Evolutionary conservation across 805 yeast species (phyloP).

Genomic region (Nakazawaea ishiwadae): DNA sequence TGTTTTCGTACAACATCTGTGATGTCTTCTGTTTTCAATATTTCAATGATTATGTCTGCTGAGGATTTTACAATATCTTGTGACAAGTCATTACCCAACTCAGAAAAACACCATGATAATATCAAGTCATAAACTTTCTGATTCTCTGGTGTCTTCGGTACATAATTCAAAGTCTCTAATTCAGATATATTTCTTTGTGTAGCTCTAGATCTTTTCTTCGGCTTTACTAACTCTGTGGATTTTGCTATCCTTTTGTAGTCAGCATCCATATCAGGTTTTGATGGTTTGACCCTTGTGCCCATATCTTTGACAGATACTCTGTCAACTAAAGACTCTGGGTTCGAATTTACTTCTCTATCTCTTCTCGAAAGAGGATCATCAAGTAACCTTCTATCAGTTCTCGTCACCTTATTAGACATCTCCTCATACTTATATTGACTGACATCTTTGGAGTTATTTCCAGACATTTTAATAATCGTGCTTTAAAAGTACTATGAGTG

Average conservation of each 20-base stretch:
- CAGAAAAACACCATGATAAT: constrained; percentile 51
- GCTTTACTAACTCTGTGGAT: too few species aligned
- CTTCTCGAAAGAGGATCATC: constrained; percentile 33
- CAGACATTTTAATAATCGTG: not conserved
- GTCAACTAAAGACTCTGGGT: constrained; percentile 72
- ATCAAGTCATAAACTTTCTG: constrained; percentile 48
- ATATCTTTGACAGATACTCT: constrained; percentile 62
- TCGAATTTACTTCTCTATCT: constrained; percentile 45
- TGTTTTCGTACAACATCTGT: constrained; percentile 40
- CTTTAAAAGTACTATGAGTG: too few species aligned
- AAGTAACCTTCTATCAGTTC: constrained; percentile 49
- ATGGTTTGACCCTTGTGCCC: too few species aligned
- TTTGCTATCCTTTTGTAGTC: too few species aligned
- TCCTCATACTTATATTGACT: constrained; percentile 54
- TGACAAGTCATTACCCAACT: constrained; percentile 67
- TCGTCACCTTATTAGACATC: constrained; percentile 73
- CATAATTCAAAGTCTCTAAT: constrained; percentile 51
- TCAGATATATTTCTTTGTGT: constrained; percentile 19
- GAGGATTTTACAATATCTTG: constrained; percentile 70
- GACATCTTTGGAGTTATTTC: not conserved
- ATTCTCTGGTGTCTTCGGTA: constrained; percentile 56
- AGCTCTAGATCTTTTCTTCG: constrained; percentile 11
- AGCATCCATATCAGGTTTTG: too few species aligned
- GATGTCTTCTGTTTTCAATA: constrained; percentile 41
- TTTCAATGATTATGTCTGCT: constrained; percentile 58